Evolutionary conservation across 768 basidiomycete genomes (phyloP), one percentile per base, ranked within the genome.

Genomic region (Pisolithus marmoratus): DNA sequence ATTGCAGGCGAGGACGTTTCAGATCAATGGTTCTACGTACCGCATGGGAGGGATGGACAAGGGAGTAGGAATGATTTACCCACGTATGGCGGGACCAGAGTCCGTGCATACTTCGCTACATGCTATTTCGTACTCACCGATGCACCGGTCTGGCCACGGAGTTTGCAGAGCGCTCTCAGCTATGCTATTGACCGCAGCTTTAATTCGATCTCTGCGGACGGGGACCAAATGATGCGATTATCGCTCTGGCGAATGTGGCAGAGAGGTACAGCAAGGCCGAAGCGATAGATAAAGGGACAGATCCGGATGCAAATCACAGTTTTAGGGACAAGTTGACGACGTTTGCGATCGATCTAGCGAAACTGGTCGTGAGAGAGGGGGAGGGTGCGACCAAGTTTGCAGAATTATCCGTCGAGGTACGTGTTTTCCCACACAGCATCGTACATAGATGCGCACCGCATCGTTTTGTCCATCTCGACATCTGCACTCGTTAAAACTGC

Each of bases 331-430:
- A 89, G 64, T 72, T 99, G 49, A 94, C 92, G 0, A 66, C 70
- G n/a, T 96, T 99, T 61, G 86, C 91, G 0, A 81, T 84, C 34
- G 94, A 97, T 52, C 75, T 99, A 8, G 96, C 96, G 0, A 81
- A 96, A 69, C 73, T 98, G 48, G 91, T 99, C n/a, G 96, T 98
- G 2, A 72, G 94, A 43, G 96, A 98, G 59, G 96, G 96, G 5
- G 96, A 99, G 66, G 96, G 96, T 4, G 95, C 96, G 0, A 96
- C 94, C 22, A 99, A 99, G 66, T 98, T 99, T 67, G 94, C 98
- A 24, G 91, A 89, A 2, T 82, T 98, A 23, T 82, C 81, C 12
- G 94, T 99, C 50, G 82, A 92, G 77, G 94, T 90, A 54, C 36
- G 81, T 60, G 38, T 51, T 42, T 29, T 9, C 29, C 37, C 23